Percentiles rank a stretch among this genome's conserved stretches.
These are phyloP conservation scores for Cutaneotrichosporon dermatis DNA, from an alignment of 1,284 basidiomycete species.

Conservation along the genomic window DNA sequence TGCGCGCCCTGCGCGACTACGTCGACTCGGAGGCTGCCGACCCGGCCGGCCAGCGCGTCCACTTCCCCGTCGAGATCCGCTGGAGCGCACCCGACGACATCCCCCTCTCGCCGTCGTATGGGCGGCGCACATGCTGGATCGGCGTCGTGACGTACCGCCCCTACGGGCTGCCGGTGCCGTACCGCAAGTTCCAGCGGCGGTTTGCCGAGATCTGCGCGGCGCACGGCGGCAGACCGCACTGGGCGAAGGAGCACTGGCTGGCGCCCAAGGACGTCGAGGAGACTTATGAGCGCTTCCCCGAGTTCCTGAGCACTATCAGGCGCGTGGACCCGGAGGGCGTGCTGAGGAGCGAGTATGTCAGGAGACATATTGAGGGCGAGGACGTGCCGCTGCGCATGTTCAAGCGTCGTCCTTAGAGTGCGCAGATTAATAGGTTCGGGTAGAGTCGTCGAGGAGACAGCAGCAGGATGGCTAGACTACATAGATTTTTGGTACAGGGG, in stretches of 20 bases:
- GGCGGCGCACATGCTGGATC: conserved; percentile 81
- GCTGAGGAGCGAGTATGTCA: conserved; percentile 58
- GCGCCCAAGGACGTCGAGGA: conserved; percentile 61
- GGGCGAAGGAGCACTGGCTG: conserved; percentile 89
- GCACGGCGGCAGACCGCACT: conserved; percentile 84
- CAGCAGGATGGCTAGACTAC: background rate
- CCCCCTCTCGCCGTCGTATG: conserved; percentile 84
- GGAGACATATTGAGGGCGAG: conserved; percentile 54
- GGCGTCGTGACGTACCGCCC: conserved; percentile 95
- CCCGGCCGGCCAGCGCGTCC: conserved; percentile 70
- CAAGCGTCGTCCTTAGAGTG: conserved; percentile 23
- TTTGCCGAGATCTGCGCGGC: conserved; percentile 73
- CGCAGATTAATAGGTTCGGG: background rate
- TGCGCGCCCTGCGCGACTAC: conserved; percentile 72
- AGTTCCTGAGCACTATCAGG: conserved; percentile 68
- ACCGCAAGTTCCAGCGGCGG: conserved; percentile 69
- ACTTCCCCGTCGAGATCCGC: conserved; percentile 91
- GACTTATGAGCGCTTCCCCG: conserved; percentile 78
- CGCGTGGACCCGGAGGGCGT: conserved; percentile 74
- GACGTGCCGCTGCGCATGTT: conserved; percentile 38
- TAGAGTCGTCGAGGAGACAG: too few relatives aligned
- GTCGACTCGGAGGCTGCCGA: conserved; percentile 64
- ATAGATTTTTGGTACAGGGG: conserved; percentile 6
- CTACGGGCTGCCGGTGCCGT: conserved; percentile 82
- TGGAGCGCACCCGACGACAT: conserved; percentile 86